Percentiles rank a stretch among this genome's conserved stretches.
Conservation (phyloP, 257 asterid species). For the Lycium barbarum region DNA sequence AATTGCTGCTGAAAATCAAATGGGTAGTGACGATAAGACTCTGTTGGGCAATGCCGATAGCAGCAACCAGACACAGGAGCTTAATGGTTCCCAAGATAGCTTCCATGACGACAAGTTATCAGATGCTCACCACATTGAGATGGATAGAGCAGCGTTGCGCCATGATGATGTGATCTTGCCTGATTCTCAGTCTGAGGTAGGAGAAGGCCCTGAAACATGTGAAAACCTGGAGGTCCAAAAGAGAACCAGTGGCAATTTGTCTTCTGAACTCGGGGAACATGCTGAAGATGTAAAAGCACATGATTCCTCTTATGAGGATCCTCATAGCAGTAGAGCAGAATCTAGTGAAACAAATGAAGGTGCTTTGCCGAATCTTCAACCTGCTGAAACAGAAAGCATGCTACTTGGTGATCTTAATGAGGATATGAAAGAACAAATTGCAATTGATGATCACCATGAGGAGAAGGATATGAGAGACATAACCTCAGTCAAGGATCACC, state of each 20-base stretch:
- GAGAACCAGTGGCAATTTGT: neutral
- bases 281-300: slow-evolving; percentile 27
- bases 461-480: neutral
- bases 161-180: slow-evolving; percentile 29
- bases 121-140: slow-evolving; percentile 29
- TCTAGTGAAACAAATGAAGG: slow-evolving; percentile 27
- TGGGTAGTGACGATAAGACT: slow-evolving; percentile 42
- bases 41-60: slow-evolving; percentile 29
- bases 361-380: neutral
- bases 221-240: slow-evolving; percentile 16
- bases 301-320: slow-evolving; percentile 16
- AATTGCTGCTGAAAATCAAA: slow-evolving; percentile 35
- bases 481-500: neutral
- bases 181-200: slow-evolving; percentile 13
- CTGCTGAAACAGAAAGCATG: slow-evolving; percentile 24
- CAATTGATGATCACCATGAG: neutral
- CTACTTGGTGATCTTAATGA: slow-evolving; percentile 25
- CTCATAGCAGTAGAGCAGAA: neutral
- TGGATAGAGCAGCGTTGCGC: slow-evolving; percentile 34
- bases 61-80: slow-evolving; percentile 40
- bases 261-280: slow-evolving; percentile 22
- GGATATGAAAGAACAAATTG: slow-evolving; percentile 15
- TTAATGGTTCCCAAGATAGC: slow-evolving; percentile 36
- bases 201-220: slow-evolving; percentile 18
- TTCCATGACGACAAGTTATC: slow-evolving; percentile 29